phyloP scores from a whole-genome alignment of 2,329 filamentous ascomycete species.

The Chalaropsis thielavioides region DNA sequence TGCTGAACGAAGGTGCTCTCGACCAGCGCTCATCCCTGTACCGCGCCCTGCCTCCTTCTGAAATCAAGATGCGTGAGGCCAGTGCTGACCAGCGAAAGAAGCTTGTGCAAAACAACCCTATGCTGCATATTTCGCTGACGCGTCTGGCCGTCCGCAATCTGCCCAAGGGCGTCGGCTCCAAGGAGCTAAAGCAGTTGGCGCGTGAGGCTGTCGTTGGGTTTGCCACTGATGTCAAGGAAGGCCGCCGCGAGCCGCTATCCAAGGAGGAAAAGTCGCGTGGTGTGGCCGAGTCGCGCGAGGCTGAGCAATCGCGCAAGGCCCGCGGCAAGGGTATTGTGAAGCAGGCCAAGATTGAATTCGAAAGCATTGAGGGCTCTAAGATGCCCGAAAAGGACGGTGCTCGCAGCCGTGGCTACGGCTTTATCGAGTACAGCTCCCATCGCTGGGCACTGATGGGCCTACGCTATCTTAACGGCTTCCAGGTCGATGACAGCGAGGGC shows the following conservation, averaged over 20 bases:
- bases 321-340: constrained; percentile 78
- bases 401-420: constrained; percentile 83
- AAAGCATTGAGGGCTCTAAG: constrained; percentile 73
- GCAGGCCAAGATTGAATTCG: constrained; percentile 91
- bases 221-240: constrained; percentile 72
- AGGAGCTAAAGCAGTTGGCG: constrained; percentile 80
- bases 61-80: constrained; percentile 76
- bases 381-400: constrained; percentile 66
- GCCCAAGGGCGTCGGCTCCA: constrained; percentile 66
- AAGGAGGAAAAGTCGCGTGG: constrained; percentile 76
- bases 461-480: constrained; percentile 76
- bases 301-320: constrained; percentile 62
- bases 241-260: constrained; percentile 62
- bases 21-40: constrained; percentile 63
- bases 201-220: constrained; percentile 90
- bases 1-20: constrained; percentile 77
- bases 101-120: constrained; percentile 81
- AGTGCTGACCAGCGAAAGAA: constrained; percentile 78
- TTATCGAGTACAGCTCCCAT: constrained; percentile 91
- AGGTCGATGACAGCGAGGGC: constrained; percentile 46
- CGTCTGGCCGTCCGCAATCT: constrained; percentile 86
- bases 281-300: constrained; percentile 63
- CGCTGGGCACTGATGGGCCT: constrained; percentile 90
- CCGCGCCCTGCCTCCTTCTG: constrained; percentile 57
- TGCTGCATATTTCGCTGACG: constrained; percentile 74